phyloP scores from a whole-genome alignment of 2,329 filamentous ascomycete genomes.

The Catunica adiposa region DNA sequence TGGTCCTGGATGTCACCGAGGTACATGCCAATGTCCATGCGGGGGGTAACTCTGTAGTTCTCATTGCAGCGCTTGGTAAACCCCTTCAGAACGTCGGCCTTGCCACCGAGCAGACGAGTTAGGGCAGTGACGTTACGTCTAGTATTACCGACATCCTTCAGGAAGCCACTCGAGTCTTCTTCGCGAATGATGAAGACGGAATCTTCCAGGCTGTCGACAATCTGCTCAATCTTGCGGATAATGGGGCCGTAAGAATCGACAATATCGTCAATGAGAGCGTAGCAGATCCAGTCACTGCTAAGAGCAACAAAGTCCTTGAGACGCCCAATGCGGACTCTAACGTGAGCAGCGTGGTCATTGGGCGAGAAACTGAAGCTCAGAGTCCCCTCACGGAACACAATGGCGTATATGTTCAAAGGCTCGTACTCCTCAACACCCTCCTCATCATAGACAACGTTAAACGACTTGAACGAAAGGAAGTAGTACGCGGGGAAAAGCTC shows the following conservation, averaged over 20 bases:
- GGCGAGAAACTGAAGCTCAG: constrained; percentile 85
- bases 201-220: constrained; percentile 88
- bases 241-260: constrained; percentile 88
- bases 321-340: constrained; percentile 78
- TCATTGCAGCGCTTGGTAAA: constrained; percentile 99
- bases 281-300: constrained; percentile 97
- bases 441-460: constrained; percentile 62
- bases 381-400: constrained; percentile 90
- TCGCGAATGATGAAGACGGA: constrained; percentile 83
- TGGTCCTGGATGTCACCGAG: constrained; percentile 97
- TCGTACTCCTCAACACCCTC: constrained; percentile 71
- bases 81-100: constrained; percentile 93
- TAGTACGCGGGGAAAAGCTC: constrained; percentile 96
- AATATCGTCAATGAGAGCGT: constrained; percentile 95
- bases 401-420: constrained; percentile 89
- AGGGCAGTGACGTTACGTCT: constrained; percentile 91
- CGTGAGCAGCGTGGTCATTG: constrained; percentile 74
- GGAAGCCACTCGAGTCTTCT: constrained; percentile 74
- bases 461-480: constrained; percentile 93
- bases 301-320: constrained; percentile 89
- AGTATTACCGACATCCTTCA: constrained; percentile 74
- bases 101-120: constrained; percentile 83
- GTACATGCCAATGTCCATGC: constrained; percentile 92
- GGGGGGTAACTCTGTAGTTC: constrained; percentile 85
- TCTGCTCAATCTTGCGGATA: constrained; percentile 70